Evolutionary conservation across 345 rosid species (phyloP).

Genomic region (Sisymbrium altissimum): DNA sequence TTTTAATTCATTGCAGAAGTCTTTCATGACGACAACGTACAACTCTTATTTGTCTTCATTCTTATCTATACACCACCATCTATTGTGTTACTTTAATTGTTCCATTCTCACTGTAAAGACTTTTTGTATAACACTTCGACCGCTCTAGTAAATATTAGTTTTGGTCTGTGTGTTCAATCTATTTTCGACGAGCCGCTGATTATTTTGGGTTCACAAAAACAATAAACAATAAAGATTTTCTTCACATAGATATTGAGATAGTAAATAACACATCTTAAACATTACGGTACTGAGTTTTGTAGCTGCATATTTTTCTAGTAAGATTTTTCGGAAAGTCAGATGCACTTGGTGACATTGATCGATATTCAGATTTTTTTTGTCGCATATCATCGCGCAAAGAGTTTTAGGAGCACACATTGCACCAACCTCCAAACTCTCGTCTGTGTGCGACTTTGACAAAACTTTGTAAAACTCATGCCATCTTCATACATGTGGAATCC

Average conservation of each 20-base stretch:
- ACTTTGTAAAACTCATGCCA: neutral
- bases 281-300: neutral
- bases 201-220: neutral
- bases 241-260: neutral
- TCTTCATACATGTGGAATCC: no score
- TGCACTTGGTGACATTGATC: neutral
- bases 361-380: neutral
- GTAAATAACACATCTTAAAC: neutral
- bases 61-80: constrained; percentile 7
- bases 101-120: neutral
- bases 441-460: neutral
- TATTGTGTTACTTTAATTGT: constrained; percentile 2
- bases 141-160: neutral
- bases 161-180: neutral
- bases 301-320: neutral
- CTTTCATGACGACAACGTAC: constrained; percentile 28
- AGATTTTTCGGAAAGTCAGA: neutral
- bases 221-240: neutral
- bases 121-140: neutral
- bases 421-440: neutral
- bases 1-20: constrained; percentile 34
- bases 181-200: neutral
- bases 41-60: constrained; percentile 20
- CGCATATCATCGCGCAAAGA: neutral
- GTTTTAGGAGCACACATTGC: neutral